Percentiles rank a stretch among this genome's conserved stretches.
Conservation (phyloP, 192 early-diverging fungal genomes). For the Lunasporangiospora selenospora region DNA sequence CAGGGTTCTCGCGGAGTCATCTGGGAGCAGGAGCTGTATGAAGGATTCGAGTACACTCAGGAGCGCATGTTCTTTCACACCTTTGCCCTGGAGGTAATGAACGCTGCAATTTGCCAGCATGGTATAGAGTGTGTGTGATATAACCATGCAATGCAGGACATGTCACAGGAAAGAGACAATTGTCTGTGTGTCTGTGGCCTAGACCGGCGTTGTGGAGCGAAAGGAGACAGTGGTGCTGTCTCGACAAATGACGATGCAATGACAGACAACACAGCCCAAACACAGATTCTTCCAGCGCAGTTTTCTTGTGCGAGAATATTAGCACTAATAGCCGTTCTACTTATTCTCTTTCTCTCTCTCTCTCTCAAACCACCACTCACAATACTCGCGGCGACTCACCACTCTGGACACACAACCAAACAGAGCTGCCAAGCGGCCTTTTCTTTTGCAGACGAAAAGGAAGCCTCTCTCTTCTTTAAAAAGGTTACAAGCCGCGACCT, state of each 20-base stretch:
- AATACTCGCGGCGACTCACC: no score
- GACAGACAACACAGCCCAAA: no score
- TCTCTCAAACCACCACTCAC: no score
- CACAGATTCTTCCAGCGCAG: no score
- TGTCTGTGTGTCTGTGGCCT: no score
- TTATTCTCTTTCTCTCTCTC: background rate
- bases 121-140: background rate
- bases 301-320: background rate
- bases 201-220: no score
- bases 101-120: background rate
- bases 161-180: background rate
- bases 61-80: constrained; percentile 74
- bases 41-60: constrained; percentile 70
- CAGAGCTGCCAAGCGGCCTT: constrained; percentile 70
- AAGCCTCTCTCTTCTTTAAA: constrained; percentile 68
- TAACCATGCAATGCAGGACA: background rate
- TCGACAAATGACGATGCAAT: no score
- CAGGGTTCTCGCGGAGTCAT: constrained; percentile 62
- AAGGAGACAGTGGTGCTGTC: no score
- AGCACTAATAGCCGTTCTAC: background rate
- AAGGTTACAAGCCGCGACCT: constrained; percentile 64
- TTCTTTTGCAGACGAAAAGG: constrained; percentile 73
- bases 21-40: constrained; percentile 85
- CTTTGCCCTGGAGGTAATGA: constrained; percentile 68
- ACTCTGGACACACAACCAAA: no score